phyloP scores from a whole-genome alignment of 371 early-diverging fungal species.

The Lichtheimia ramosa region DNA sequence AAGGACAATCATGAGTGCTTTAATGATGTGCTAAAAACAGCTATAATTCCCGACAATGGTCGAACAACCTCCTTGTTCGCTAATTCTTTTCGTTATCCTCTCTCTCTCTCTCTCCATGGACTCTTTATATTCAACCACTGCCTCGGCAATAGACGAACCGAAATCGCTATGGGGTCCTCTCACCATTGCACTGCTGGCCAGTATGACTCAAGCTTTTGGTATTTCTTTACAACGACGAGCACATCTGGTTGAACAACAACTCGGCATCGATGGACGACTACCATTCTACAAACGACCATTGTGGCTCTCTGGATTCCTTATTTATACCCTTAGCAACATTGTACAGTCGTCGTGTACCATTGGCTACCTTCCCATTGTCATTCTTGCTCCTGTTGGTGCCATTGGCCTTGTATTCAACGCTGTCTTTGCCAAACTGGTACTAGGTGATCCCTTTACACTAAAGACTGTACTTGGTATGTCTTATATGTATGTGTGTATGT shows the following conservation, averaged over 20 bases:
- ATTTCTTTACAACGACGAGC: slow-evolving; percentile 72
- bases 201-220: slow-evolving; percentile 69
- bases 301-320: slow-evolving; percentile 58
- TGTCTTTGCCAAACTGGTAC: slow-evolving; percentile 68
- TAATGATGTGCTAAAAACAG: too few species aligned
- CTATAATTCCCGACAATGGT: too few species aligned
- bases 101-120: neutral
- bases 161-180: slow-evolving; percentile 34
- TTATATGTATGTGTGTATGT: neutral
- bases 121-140: neutral
- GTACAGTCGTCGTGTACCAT: slow-evolving; percentile 76
- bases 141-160: slow-evolving; percentile 1
- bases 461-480: slow-evolving; percentile 56
- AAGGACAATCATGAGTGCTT: too few species aligned
- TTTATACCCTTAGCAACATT: slow-evolving; percentile 71
- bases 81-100: neutral
- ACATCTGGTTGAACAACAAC: slow-evolving; percentile 46
- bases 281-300: slow-evolving; percentile 48
- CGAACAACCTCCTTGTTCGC: too few species aligned
- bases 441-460: slow-evolving; percentile 66
- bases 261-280: slow-evolving; percentile 15
- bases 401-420: slow-evolving; percentile 82
- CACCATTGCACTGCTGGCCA: slow-evolving; percentile 40
- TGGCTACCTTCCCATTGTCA: slow-evolving; percentile 78
- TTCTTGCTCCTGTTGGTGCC: slow-evolving; percentile 80